Evolutionary conservation across 352 stramenopile genomes (phyloP).

Genomic region (Phytophthora lateralis): DNA sequence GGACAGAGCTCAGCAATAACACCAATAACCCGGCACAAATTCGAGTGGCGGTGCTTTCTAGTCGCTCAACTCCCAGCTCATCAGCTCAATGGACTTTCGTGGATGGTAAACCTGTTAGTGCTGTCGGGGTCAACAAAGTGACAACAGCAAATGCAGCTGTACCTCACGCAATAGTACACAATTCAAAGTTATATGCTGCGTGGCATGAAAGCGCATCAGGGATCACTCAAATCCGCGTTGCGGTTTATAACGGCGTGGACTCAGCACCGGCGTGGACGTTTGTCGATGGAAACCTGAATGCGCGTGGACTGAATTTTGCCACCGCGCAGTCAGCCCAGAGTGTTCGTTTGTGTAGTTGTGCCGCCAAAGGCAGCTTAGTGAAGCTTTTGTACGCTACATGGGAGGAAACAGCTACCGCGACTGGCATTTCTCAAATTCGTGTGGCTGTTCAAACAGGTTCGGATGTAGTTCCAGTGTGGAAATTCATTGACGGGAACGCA

Average conservation of each 20-base stretch:
- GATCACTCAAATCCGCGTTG: slow-evolving; percentile 54
- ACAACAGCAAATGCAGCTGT: slow-evolving; percentile 36
- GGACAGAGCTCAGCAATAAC: slow-evolving; percentile 47
- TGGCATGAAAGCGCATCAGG: slow-evolving; percentile 56
- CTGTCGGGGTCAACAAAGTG: slow-evolving; percentile 55
- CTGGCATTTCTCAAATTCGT: slow-evolving; percentile 47
- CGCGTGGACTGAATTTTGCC: slow-evolving; percentile 51
- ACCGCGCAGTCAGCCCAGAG: slow-evolving; percentile 37
- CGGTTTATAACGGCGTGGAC: slow-evolving; percentile 56
- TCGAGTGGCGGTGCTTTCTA: slow-evolving; percentile 44
- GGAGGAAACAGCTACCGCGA: slow-evolving; percentile 48
- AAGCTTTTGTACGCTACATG: slow-evolving; percentile 53
- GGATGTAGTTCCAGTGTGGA: slow-evolving; percentile 45
- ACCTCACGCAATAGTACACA: slow-evolving; percentile 39
- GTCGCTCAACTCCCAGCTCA: slow-evolving; percentile 22
- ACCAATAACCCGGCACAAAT: slow-evolving; percentile 51
- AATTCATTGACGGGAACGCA: slow-evolving; percentile 57
- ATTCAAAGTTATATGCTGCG: slow-evolving; percentile 53
- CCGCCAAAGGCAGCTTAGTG: slow-evolving; percentile 12
- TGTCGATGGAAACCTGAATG: slow-evolving; percentile 54
- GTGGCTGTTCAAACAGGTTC: slow-evolving; percentile 53
- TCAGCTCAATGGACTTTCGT: slow-evolving; percentile 52
- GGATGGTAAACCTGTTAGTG: slow-evolving; percentile 21
- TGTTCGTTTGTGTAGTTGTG: slow-evolving; percentile 49
- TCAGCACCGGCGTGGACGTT: slow-evolving; percentile 52